Conservation (phyloP, 495 filamentous ascomycete genomes). For the Neurospora africana region DNA sequence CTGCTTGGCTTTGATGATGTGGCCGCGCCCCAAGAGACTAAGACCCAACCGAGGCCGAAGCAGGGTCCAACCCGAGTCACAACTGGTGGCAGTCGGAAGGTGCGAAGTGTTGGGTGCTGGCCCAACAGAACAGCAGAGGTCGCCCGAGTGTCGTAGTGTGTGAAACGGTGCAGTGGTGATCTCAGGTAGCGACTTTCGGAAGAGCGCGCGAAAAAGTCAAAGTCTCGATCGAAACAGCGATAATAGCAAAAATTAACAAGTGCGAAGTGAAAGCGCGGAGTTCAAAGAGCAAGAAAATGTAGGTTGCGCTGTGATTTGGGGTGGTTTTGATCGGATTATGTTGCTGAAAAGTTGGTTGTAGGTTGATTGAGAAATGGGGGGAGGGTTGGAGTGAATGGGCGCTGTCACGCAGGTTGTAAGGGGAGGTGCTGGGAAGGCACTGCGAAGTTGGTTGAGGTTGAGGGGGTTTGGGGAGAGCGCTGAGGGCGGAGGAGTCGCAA, state of each 20-base stretch:
- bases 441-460: slow-evolving; percentile 17
- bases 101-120: background rate
- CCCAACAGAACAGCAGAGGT: background rate
- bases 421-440: slow-evolving; percentile 8
- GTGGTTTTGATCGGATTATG: slow-evolving; percentile 13
- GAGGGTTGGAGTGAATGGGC: slow-evolving; percentile 14
- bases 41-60: slow-evolving; percentile 15
- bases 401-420: slow-evolving; percentile 27
- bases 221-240: slow-evolving; percentile 17
- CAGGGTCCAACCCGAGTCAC: slow-evolving; percentile 9
- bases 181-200: slow-evolving; percentile 3
- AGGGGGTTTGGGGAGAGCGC: slow-evolving; percentile 16
- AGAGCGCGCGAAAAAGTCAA: slow-evolving; percentile 27
- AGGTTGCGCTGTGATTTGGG: slow-evolving; percentile 15
- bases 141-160: background rate
- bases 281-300: slow-evolving; percentile 7
- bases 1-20: slow-evolving; percentile 13
- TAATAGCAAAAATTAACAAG: slow-evolving; percentile 6
- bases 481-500: background rate
- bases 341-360: slow-evolving; percentile 19
- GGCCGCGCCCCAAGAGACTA: slow-evolving; percentile 13
- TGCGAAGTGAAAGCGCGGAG: slow-evolving; percentile 19
- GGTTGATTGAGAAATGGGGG: slow-evolving; percentile 10
- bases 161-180: slow-evolving; percentile 2
- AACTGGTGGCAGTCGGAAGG: slow-evolving; percentile 13